Base-by-base conservation (phyloP, 495 filamentous ascomycete genomes). In the Viridothelium virens region DNA sequence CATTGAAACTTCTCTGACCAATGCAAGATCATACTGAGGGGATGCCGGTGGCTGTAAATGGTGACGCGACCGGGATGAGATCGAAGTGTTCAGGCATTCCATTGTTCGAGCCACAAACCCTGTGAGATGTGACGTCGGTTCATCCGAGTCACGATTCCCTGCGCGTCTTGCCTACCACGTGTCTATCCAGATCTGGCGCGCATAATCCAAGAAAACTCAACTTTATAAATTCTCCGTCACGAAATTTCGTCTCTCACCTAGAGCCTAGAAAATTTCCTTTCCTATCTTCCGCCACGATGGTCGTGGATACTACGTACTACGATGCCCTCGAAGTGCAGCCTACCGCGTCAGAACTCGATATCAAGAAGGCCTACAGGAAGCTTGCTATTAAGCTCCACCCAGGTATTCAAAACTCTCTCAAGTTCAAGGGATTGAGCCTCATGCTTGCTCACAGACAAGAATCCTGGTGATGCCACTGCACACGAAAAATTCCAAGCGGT, bases 351-450 rank as follows among this genome's bases (percentile, higher is more conserved):
- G 91, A 96, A 74, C 86, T 97, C 7, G 95, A 99, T 69, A 97
- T 99, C 79, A 99, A 99, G 81, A 97, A 97, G 78, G 94, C 94
- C n/a, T 99, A 99, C 77, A 84, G 94, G 67, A 97, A 92, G 77
- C 87, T 94, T 38, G 94, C 94, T 56, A 96, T 99, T 70, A 81
- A 83, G 65, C 86, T 87, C 66, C 86, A 89, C 71, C 86, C 86
- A n/a, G 84, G 84, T 87, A 77, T 38, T 76, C 38, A 66, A 10
- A 38, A 9, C 16, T 5, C 33, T 5, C 33, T 14, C 37, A 11
- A 37, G 12, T 31, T 39, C 2, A 10, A 34, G 31, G 11, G 25
- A 34, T 3, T n/a, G 5, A 7, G 4, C 46, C 61, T 66, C 7
- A 61, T 14, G 5, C 2, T 14, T 39, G 1, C 56, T 18, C 66